Base-by-base conservation (phyloP, 371 early-diverging fungal species). In the Rhizopus sp. region DNA sequence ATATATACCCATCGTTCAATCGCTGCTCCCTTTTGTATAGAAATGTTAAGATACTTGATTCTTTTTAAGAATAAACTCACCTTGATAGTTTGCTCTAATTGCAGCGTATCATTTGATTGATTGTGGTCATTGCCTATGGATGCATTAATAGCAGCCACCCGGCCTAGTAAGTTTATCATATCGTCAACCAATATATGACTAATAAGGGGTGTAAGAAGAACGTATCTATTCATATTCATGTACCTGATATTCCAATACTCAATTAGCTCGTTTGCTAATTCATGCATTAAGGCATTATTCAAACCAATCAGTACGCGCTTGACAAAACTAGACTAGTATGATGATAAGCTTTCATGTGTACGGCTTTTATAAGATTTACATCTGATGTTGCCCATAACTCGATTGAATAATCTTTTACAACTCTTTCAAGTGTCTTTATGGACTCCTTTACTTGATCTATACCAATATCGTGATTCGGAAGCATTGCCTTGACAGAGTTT, bases 401-500 rank as follows among this genome's bases (percentile, higher is more conserved):
- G 4, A 69, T 30, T 33, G 66, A 62, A 34, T 66, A 57, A 37
- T 67, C 64, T 15, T 69, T 71, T 4, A 61, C 53, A 1, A 64
- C 66, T 40, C 62, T 68, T 6, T 68, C 66, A 10, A 72, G 52
- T 5, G 62, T 44, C 42, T 66, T 50, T 6, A 71, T 33, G 0
- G 72, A 71, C 50, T 73, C 67, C 33, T 67, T 68, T 16, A 77
- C 66, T 38, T 72, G 77, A 4, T 74, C 73, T 44, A 73, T 69
- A 35, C 64, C 70, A 1, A 68, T 34, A 37, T 60, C 58, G 4
- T 60, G 50, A 52, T 68, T 35, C 58, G 73, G 60, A 58, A 48
- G 70, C 64, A 59, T 63, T 61, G 63, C 56, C 60, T 84, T 81
- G 29, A 86, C 66, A 7, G 81, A 57, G 12, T 81, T 86, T 52